Conservation (phyloP, 2,329 filamentous ascomycete species). For the Colletotrichum australisinense region DNA sequence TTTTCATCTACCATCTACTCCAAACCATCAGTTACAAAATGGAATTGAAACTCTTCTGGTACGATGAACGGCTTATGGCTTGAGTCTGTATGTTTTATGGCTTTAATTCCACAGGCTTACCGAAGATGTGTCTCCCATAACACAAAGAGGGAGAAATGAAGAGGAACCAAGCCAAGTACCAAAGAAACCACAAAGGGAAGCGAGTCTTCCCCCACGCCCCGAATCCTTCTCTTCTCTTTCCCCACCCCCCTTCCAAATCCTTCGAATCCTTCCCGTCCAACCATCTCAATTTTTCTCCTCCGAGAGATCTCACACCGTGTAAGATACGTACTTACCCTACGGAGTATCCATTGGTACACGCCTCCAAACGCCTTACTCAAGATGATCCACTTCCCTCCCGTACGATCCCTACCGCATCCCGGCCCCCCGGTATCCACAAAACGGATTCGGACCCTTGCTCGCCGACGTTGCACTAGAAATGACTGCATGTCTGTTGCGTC, state of each 20-base stretch:
- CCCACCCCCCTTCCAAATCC: not conserved
- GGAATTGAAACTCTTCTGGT: too few species aligned
- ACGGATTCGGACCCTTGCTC: not conserved
- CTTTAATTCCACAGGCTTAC: too few species aligned
- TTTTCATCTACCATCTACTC: too few species aligned
- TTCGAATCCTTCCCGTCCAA: not conserved
- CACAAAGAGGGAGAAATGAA: not conserved
- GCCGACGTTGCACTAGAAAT: not conserved
- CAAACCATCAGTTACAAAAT: too few species aligned
- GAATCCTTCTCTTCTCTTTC: not conserved
- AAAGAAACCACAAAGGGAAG: not conserved
- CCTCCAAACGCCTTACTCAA: too few species aligned
- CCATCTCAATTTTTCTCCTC: not conserved
- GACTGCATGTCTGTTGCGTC: not conserved
- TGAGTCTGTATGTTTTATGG: too few species aligned
- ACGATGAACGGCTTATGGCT: too few species aligned
- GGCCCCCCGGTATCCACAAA: not conserved
- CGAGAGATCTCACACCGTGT: not conserved
- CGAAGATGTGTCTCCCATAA: not conserved
- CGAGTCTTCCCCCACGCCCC: not conserved
- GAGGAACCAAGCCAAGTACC: not conserved
- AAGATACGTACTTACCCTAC: not conserved
- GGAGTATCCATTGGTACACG: not conserved
- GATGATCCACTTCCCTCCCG: not conserved
- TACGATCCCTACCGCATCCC: not conserved